Conservation (phyloP, 768 basidiomycete species). For the Suillus lakei region DNA sequence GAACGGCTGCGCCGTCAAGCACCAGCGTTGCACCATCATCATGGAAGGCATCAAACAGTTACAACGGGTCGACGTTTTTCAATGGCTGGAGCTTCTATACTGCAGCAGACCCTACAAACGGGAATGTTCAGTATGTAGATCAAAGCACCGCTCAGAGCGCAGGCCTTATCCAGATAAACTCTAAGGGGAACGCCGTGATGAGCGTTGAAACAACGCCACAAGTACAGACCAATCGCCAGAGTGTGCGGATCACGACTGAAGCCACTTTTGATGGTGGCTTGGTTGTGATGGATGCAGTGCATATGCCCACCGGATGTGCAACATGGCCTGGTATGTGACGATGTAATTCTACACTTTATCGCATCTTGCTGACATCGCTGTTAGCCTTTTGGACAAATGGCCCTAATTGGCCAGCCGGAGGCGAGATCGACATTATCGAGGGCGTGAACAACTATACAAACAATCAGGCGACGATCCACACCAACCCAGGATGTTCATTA, state of each 20-base stretch:
- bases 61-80: constrained; percentile 77
- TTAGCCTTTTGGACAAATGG: constrained; percentile 57
- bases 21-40: constrained; percentile 45
- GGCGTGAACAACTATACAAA: constrained; percentile 82
- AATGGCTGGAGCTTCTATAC: constrained; percentile 80
- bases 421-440: constrained; percentile 87
- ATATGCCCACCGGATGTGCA: constrained; percentile 91
- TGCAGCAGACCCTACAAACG: constrained; percentile 75
- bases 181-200: constrained; percentile 82
- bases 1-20: constrained; percentile 20
- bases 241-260: constrained; percentile 77
- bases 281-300: constrained; percentile 80
- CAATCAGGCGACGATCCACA: constrained; percentile 86
- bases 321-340: constrained; percentile 67
- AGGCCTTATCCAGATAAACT: constrained; percentile 69
- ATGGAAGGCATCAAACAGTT: constrained; percentile 63
- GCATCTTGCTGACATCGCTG: background rate
- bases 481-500: constrained; percentile 70
- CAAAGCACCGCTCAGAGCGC: constrained; percentile 59
- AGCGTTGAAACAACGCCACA: constrained; percentile 81
- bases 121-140: constrained; percentile 70
- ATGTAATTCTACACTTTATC: background rate
- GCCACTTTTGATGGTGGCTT: constrained; percentile 66
- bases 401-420: constrained; percentile 49
- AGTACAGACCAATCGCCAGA: constrained; percentile 70